phyloP scores from a whole-genome alignment of 2,329 filamentous ascomycete genomes.

The Alternaria tenuissima region DNA sequence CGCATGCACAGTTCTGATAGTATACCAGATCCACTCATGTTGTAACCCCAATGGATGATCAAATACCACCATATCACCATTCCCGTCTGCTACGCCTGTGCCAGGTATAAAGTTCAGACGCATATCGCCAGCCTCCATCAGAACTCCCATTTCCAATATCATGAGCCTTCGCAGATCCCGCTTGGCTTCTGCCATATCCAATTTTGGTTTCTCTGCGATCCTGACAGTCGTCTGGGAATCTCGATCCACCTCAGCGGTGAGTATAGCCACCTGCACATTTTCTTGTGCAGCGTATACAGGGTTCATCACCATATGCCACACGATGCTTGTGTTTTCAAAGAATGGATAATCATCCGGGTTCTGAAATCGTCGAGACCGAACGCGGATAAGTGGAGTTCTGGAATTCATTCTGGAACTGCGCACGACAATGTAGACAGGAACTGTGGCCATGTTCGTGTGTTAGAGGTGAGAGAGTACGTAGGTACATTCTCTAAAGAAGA shows the following conservation, averaged over 20 bases:
- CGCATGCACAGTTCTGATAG: background rate
- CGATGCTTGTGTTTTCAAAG: background rate
- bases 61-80: background rate
- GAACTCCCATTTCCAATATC: background rate
- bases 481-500: background rate
- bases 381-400: background rate
- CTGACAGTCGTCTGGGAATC: background rate
- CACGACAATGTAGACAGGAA: background rate
- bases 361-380: background rate
- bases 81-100: background rate
- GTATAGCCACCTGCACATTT: background rate
- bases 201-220: background rate
- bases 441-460: background rate
- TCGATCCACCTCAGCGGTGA: background rate
- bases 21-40: background rate
- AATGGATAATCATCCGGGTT: background rate
- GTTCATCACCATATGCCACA: background rate
- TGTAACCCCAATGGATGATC: background rate
- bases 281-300: background rate
- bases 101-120: too few species aligned
- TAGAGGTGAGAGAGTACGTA: background rate
- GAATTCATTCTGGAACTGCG: background rate
- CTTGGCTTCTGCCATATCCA: background rate
- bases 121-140: background rate
- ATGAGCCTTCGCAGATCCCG: background rate